phyloP scores from a whole-genome alignment of 2,329 filamentous ascomycete genomes.

The Chrysoporthe austroafricana region DNA sequence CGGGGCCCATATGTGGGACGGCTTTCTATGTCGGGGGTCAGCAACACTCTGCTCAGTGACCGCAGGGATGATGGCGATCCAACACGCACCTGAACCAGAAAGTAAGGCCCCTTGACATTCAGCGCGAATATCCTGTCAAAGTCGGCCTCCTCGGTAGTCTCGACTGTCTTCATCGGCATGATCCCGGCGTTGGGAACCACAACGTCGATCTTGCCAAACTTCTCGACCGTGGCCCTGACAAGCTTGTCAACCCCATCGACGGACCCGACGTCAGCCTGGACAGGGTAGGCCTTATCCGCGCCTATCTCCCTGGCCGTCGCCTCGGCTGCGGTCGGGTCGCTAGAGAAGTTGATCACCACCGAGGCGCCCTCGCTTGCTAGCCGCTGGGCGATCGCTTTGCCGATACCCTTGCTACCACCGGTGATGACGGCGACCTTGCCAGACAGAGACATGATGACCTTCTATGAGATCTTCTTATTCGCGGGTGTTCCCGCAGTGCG shows the following conservation, averaged over 20 bases:
- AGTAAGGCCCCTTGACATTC: conserved; percentile 63
- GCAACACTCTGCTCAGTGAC: background rate
- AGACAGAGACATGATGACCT: conserved; percentile 30
- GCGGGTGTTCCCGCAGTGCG: no score
- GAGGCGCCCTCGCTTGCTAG: conserved; percentile 80
- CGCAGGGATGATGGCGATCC: background rate
- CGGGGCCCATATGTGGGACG: conserved; percentile 52
- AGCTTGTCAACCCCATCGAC: conserved; percentile 52
- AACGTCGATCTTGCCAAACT: conserved; percentile 62
- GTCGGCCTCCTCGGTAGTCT: conserved; percentile 51
- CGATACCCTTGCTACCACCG: conserved; percentile 78
- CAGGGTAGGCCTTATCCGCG: conserved; percentile 50
- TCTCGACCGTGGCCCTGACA: conserved; percentile 50
- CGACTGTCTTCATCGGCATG: conserved; percentile 54
- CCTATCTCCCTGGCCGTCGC: conserved; percentile 53
- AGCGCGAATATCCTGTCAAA: conserved; percentile 54
- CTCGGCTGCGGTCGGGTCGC: conserved; percentile 50
- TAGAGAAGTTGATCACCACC: conserved; percentile 63
- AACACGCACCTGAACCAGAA: conserved; percentile 48
- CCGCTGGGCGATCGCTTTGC: conserved; percentile 87
- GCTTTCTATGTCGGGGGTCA: conserved; percentile 46
- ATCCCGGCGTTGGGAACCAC: conserved; percentile 60
- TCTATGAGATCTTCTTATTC: background rate
- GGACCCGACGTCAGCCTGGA: conserved; percentile 59
- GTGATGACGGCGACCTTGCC: conserved; percentile 84